Evolutionary conservation across 495 filamentous ascomycete genomes (phyloP).

Genomic region (Staphylotrichum tortipilum): DNA sequence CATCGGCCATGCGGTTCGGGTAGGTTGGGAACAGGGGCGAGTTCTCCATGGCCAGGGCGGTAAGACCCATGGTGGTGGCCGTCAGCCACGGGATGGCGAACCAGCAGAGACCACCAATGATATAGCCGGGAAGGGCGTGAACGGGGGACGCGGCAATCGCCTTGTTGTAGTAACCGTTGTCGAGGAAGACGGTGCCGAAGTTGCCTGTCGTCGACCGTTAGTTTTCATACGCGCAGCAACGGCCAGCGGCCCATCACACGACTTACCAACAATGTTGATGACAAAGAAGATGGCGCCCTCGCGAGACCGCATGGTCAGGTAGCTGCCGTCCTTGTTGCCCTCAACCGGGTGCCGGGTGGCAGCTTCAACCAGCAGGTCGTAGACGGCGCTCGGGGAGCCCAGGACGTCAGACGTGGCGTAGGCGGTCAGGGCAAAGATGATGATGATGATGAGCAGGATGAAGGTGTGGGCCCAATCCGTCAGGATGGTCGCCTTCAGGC

Average conservation of each 20-base stretch:
- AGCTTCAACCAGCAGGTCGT: slow-evolving; percentile 68
- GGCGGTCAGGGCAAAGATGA: slow-evolving; percentile 81
- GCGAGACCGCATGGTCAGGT: slow-evolving; percentile 80
- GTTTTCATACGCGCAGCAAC: no score
- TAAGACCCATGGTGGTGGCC: slow-evolving; percentile 90
- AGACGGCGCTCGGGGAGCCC: slow-evolving; percentile 73
- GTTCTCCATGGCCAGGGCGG: slow-evolving; percentile 72
- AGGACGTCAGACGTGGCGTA: slow-evolving; percentile 69
- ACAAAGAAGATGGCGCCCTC: slow-evolving; percentile 93
- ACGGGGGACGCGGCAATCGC: slow-evolving; percentile 87
- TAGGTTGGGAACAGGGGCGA: slow-evolving; percentile 65
- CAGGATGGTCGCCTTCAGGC: slow-evolving; percentile 42
- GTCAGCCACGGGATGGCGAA: slow-evolving; percentile 94
- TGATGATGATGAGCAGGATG: slow-evolving; percentile 78
- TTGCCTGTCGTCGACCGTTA: slow-evolving; percentile 48
- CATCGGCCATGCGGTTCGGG: slow-evolving; percentile 60
- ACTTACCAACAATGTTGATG: slow-evolving; percentile 59
- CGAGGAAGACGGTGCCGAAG: slow-evolving; percentile 72
- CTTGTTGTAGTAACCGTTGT: slow-evolving; percentile 88
- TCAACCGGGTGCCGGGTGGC: slow-evolving; percentile 65
- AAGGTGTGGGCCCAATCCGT: slow-evolving; percentile 68
- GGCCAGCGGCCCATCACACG: not conserved
- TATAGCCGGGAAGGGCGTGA: slow-evolving; percentile 85
- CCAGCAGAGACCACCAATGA: slow-evolving; percentile 84
- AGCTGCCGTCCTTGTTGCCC: slow-evolving; percentile 78